Percentiles rank a stretch among this genome's conserved stretches.
These are phyloP conservation scores for Rhizopogon roseolus DNA, from an alignment of 768 basidiomycete genomes.

Conservation along the genomic window DNA sequence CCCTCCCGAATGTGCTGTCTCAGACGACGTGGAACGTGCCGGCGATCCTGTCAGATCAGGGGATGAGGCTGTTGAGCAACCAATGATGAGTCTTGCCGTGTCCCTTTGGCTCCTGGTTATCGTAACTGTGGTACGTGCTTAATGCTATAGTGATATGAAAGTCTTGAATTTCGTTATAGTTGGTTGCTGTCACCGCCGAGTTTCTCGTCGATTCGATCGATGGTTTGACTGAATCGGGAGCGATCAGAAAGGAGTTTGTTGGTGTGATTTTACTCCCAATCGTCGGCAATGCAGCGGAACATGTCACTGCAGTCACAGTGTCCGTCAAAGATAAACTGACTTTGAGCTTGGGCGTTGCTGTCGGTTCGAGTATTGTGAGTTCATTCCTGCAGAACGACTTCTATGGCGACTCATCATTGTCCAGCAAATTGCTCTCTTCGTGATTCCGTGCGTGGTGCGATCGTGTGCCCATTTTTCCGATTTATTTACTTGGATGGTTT, in stretches of 20 bases:
- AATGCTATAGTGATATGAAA: background rate
- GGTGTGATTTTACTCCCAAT: conserved; percentile 88
- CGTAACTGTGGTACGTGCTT: conserved; percentile 56
- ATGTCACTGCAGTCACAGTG: conserved; percentile 87
- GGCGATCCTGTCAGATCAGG: background rate
- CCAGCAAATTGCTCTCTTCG: conserved; percentile 71
- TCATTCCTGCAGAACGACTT: background rate
- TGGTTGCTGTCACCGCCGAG: conserved; percentile 55
- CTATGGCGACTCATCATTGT: background rate
- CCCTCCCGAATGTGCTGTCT: background rate
- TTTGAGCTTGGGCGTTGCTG: conserved; percentile 84
- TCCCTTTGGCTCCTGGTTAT: conserved; percentile 46
- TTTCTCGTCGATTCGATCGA: conserved; percentile 78
- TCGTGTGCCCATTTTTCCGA: background rate
- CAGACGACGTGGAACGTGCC: background rate
- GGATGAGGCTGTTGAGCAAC: conserved; percentile 29
- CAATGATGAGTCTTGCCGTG: conserved; percentile 50
- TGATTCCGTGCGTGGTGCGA: conserved; percentile 47
- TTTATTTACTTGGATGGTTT: conserved; percentile 5
- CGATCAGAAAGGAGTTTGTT: conserved; percentile 76
- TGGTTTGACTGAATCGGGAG: conserved; percentile 54
- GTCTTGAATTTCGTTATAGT: conserved; percentile 22
- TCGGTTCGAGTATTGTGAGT: conserved; percentile 77
- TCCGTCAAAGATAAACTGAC: conserved; percentile 88
- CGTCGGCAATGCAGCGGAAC: conserved; percentile 89